These are phyloP conservation scores for Blastocystis sp. DNA, from an alignment of 352 stramenopile genomes.

Conservation along the genomic window DNA sequence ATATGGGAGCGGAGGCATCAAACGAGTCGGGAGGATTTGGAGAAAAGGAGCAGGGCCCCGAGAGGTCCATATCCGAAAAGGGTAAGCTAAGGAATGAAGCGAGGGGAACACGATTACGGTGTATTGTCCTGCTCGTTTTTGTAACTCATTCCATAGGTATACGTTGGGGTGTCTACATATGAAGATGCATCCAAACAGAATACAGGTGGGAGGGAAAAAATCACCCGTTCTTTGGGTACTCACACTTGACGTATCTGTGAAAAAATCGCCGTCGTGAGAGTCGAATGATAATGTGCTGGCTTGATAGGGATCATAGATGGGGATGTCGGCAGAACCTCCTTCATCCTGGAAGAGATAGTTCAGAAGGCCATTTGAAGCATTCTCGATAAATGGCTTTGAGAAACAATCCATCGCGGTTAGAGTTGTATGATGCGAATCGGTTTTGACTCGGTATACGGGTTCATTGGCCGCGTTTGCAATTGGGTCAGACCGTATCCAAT, in stretches of 20 bases:
- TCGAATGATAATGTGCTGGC: neutral
- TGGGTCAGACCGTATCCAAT: too few species aligned
- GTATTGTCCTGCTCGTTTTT: neutral
- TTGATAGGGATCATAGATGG: constrained; percentile 6
- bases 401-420: neutral
- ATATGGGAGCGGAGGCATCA: neutral
- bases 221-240: constrained; percentile 31
- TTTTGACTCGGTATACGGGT: neutral
- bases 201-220: neutral
- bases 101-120: neutral
- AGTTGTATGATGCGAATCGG: neutral
- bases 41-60: too few species aligned
- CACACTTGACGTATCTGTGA: constrained; percentile 16
- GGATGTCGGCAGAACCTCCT: neutral
- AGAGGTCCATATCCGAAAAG: too few species aligned
- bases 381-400: constrained; percentile 44
- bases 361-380: constrained; percentile 41
- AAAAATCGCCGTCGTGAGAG: neutral
- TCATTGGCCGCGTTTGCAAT: neutral
- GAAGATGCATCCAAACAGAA: neutral
- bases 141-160: constrained; percentile 43
- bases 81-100: too few species aligned
- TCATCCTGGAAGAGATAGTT: constrained; percentile 49
- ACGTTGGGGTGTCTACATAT: constrained; percentile 21
- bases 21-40: neutral